Base-by-base conservation (phyloP, 805 yeast genomes). In the Wickerhamiella dianesei region DNA sequence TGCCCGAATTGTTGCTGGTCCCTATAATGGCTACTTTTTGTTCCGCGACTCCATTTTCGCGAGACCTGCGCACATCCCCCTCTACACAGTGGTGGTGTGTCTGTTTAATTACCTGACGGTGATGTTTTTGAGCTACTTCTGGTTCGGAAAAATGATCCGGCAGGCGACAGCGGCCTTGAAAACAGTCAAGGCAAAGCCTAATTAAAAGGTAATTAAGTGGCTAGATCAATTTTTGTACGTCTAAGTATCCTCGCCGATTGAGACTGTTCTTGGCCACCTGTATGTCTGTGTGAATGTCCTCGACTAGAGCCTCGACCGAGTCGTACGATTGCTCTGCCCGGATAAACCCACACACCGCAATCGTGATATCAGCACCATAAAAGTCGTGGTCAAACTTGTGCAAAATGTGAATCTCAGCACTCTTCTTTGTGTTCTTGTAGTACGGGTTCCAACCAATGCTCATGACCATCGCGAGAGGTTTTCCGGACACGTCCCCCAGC, bases 361-460 rank as follows among this genome's bases (percentile, higher is more conserved):
- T 78, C 46, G 70, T 71, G 44, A 89, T 73, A 6, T 61, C 51
- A 8, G 95, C 89, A 3, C 98, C 98, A 58, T 92, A 92, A 61
- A 92, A 92, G 52, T 74, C 70, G 9, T 67, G 57, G 0, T 59
- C 52, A 57, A 87, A 92, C 40, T 79, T 65, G 64, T 86, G 94
- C 46, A 92, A 70, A 3, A 92, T 73, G 63, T 92, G 96, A 19
- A 92, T 69, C 57, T 92, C 73, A 3, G 92, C 94, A 0, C 95
- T 79, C 64, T 84, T 85, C 55, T 74, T 74, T 44, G 75, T 70
- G 63, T 92, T 88, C 21, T 79, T 74, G 66, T 77, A 92, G 61
- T 80, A 89, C 36, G 98, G 97, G 60, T 92, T 92, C 83, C 87
- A 85, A 1, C 99, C 99, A 17, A 92, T 72, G 6, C 95, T 84